Conservation (phyloP, 306 rosid genomes). For the Begonia masoniana region DNA sequence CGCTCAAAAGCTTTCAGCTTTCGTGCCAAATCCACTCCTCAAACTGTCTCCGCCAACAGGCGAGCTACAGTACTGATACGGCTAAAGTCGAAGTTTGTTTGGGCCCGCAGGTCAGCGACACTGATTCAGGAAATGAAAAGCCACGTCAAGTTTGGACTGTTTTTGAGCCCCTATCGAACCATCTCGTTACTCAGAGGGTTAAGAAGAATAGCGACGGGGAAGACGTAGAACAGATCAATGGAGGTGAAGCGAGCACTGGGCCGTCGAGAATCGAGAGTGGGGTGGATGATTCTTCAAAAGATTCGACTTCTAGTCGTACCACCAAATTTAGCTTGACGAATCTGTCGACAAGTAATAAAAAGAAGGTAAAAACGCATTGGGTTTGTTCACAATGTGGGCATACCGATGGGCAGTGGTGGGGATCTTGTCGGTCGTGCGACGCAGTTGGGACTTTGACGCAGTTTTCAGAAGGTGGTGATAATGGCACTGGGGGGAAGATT, state of each 20-base stretch:
- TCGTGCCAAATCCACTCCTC: constrained; percentile 21
- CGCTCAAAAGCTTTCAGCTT: constrained; percentile 17
- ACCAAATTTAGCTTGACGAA: constrained; percentile 5
- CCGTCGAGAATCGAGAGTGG: constrained; percentile 11
- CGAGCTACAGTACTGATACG: constrained; percentile 10
- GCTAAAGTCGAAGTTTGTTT: constrained; percentile 7
- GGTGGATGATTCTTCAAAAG: constrained; percentile 18
- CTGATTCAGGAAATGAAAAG: not conserved
- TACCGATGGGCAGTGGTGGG: constrained; percentile 65
- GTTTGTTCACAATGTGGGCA: constrained; percentile 64
- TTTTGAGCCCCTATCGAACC: constrained; percentile 13
- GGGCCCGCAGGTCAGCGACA: not conserved
- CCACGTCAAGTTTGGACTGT: constrained; percentile 28
- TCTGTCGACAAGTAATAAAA: constrained; percentile 18
- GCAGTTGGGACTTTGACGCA: constrained; percentile 26
- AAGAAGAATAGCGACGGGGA: constrained; percentile 1
- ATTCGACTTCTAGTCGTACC: not conserved
- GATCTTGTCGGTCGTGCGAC: constrained; percentile 42
- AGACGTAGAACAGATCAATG: constrained; percentile 8
- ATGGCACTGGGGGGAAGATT: constrained; percentile 4
- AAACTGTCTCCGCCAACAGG: constrained; percentile 8
- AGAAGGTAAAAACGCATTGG: constrained; percentile 39
- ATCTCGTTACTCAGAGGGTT: constrained; percentile 6
- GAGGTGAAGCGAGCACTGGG: constrained; percentile 7
- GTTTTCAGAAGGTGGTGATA: constrained; percentile 24